Conservation (phyloP, 441 rosid genomes). For the Corymbia calophylla region DNA sequence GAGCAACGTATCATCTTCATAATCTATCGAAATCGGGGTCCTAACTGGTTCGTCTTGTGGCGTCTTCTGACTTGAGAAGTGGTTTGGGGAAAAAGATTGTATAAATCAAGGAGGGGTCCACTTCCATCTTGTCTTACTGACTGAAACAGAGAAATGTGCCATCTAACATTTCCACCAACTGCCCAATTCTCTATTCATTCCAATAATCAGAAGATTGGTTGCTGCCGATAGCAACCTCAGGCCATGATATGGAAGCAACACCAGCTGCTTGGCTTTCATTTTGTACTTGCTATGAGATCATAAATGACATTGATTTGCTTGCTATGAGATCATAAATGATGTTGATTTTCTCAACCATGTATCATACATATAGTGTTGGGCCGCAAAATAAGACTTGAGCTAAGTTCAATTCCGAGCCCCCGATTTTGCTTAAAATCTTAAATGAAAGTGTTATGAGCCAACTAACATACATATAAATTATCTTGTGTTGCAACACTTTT, state of each 20-base stretch:
- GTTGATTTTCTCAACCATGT: too few species aligned
- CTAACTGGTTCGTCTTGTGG: not conserved
- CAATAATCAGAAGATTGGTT: not conserved
- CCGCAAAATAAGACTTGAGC: accelerated
- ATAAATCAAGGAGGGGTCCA: not conserved
- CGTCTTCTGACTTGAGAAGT: not conserved
- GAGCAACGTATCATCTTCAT: not conserved
- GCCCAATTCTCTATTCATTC: not conserved
- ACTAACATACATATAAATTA: not conserved
- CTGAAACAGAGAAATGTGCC: not conserved
- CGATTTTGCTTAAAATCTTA: accelerated
- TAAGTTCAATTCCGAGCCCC: accelerated
- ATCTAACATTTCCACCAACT: not conserved
- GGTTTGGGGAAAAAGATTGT: not conserved
- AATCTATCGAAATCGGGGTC: not conserved
- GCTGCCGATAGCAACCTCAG: not conserved
- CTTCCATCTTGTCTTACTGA: not conserved
- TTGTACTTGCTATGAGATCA: not conserved
- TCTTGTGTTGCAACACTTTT: accelerated
- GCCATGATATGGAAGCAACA: not conserved
- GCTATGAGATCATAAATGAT: too few species aligned
- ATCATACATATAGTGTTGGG: not conserved
- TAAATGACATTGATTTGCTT: not conserved
- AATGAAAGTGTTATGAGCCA: accelerated
- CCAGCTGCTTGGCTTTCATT: not conserved